Base-by-base conservation (phyloP, 352 stramenopile species). In the Globisporangium viniferum region DNA sequence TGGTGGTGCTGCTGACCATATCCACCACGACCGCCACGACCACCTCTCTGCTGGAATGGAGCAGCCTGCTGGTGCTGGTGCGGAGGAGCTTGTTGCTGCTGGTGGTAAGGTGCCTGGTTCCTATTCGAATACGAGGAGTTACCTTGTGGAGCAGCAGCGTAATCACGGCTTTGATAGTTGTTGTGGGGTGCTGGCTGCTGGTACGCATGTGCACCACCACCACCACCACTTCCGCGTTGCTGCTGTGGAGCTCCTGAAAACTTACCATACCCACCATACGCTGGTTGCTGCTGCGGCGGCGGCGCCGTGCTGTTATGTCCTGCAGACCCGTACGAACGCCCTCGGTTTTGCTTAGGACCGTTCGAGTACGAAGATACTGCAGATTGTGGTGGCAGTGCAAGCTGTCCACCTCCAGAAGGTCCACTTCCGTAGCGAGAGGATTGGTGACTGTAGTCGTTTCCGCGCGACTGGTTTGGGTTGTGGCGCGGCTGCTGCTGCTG, bases 101-200 rank as follows among this genome's bases (percentile, higher is more conserved):
- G 49, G 41, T 74, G 71, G 48, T 77, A 71, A 4, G 66, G 68
- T n/a, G 64, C 44, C 59, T 58, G 68, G 20, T 60, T 70, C 64
- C 64, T 64, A 70, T 33, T 31, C 33, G 56, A 51, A 57, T 59
- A 70, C n/a, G 64, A 70, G n/a, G 64, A 18, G 48, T 31, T 53
- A 63, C 46, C 64, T 46, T 64, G 64, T 9, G 41, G 44, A 7
- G 56, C 41, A 59, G 41, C 44, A 46, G 39, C 41, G 51, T 70
- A 70, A 46, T 70, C 64, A 65, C 64, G 39, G 24, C 53, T 56
- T 44, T 62, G 63, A 22, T 44, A 68, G 53, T 12, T 54, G 33
- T 29, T 62, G 35, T 57, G 51, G 5, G 62, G 56, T 33, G 44
- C 39, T n/a, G 55, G 29, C n/a, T 72, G 70, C n/a, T 70, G 70